Evolutionary conservation across 768 basidiomycete species (phyloP), one percentile per base, ranked within the genome.

Genomic region (Rhodotorula taiwanensis): DNA sequence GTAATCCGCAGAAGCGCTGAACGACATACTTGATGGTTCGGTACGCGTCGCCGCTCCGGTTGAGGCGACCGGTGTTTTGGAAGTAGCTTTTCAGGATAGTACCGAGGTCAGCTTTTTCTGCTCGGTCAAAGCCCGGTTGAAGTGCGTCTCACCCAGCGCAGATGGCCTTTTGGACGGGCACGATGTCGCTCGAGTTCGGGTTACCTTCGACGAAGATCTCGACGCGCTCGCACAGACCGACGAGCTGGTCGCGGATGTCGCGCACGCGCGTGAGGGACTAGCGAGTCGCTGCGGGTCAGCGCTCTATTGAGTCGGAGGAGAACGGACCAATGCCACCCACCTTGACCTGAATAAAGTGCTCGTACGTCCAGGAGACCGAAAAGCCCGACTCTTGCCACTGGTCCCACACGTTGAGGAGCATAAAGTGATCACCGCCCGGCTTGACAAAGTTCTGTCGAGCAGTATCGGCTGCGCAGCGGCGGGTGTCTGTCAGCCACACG

Each of bases 341-440:
- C 52, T 70, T 70, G 61, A 70, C 57, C 58, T 70, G 65, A 28
- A 66, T 50, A 34, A 63, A 71, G 44, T 93, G 89, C 73, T 94
- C 92, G 74, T 93, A 95, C 72, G 90, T 93, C 78, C 72, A 95
- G 72, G 93, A 89, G 74, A 97, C 90, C 27, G 90, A 93, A 74
- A 92, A 98, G 72, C 91, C 91, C 28, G 93, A 89, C 67, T 99
- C 95, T 25, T 88, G 88, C 95, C 95, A 99, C 73, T 97, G 93
- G 75, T 97, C 93, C 87, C 92, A 98, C 18, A 98, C 90, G 74
- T 98, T 98, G 31, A 99, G 81, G 28, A 99, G 77, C 10, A 94
- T 98, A 74, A 98, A 99, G 77, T 98, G 95, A 72, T 99, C 95
- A 28, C 95, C 95, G 33, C 95, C 94, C 0, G 88, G 80, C 52